A percentile compares a stretch with the other conserved stretches of the same genome.
Conservation (phyloP, 116 monocot species). For the Papilionanthe hybrid region DNA sequence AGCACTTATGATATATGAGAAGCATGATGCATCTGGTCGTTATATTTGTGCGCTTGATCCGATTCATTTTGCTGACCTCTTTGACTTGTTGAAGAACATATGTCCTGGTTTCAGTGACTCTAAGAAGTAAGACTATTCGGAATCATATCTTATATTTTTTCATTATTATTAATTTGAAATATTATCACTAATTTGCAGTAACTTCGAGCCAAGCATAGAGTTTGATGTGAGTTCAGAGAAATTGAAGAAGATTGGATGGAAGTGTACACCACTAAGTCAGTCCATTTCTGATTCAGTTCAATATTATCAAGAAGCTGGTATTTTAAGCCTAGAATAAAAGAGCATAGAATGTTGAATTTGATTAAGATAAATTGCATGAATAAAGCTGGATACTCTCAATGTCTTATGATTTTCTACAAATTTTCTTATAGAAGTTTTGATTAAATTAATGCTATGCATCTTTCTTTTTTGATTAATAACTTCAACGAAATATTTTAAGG, state of each 20-base stretch:
- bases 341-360: background rate
- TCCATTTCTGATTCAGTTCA: background rate
- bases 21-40: slow-evolving; percentile 28
- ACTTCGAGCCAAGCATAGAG: background rate
- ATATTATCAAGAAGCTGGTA: background rate
- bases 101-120: background rate
- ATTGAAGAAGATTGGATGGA: slow-evolving; percentile 3
- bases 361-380: too few species aligned
- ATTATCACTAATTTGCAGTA: background rate
- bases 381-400: too few species aligned
- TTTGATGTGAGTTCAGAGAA: background rate
- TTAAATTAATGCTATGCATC: too few species aligned
- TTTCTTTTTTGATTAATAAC: too few species aligned
- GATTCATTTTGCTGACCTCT: background rate
- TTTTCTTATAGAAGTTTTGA: too few species aligned
- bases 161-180: background rate
- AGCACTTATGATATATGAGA: slow-evolving; percentile 30
- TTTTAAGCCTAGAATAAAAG: background rate
- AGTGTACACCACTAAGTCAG: background rate
- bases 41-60: slow-evolving; percentile 26
- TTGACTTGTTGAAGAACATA: background rate
- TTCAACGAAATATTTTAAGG: too few species aligned
- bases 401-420: too few species aligned
- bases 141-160: background rate
- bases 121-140: background rate